Conservation (phyloP, 352 stramenopile species). For the Pythium dissimile region DNA sequence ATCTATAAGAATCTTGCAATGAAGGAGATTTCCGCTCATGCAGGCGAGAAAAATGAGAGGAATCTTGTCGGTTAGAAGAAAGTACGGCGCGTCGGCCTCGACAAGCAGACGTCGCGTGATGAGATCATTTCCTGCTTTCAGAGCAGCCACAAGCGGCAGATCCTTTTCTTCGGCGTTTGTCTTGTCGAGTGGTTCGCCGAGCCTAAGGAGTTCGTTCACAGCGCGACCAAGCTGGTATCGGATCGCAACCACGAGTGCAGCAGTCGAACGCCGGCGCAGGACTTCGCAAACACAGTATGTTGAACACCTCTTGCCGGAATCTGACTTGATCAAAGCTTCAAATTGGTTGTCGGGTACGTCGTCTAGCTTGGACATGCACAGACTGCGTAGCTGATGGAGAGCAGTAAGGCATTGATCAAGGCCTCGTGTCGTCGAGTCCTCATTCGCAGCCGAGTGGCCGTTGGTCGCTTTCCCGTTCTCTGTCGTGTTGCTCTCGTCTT, state of each 20-base stretch:
- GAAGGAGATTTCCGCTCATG: conserved; percentile 56
- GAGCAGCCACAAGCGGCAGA: conserved; percentile 60
- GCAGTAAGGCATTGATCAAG: conserved; percentile 5
- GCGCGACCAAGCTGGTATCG: conserved; percentile 75
- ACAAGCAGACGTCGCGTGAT: conserved; percentile 76
- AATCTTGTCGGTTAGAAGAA: conserved; percentile 74
- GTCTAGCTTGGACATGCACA: conserved; percentile 59
- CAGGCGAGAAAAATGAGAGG: conserved; percentile 74
- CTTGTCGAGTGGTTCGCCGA: conserved; percentile 49
- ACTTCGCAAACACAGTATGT: conserved; percentile 67
- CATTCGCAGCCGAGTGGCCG: background rate
- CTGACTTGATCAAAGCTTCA: conserved; percentile 53
- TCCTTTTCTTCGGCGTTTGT: conserved; percentile 45
- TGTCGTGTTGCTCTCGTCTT: conserved; percentile 1
- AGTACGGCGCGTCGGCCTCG: conserved; percentile 61
- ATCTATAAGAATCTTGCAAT: conserved; percentile 74
- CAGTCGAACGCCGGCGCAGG: conserved; percentile 50
- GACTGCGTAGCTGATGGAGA: conserved; percentile 36
- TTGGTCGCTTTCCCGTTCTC: conserved; percentile 10
- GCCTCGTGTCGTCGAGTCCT: background rate
- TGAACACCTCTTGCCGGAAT: conserved; percentile 59
- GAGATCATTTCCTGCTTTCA: conserved; percentile 68
- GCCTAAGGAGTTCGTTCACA: conserved; percentile 70
- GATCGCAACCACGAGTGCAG: conserved; percentile 67
- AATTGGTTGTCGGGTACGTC: conserved; percentile 46